These are phyloP conservation scores for Fraxinus excelsior DNA, from an alignment of 257 asterid species.

Conservation along the genomic window DNA sequence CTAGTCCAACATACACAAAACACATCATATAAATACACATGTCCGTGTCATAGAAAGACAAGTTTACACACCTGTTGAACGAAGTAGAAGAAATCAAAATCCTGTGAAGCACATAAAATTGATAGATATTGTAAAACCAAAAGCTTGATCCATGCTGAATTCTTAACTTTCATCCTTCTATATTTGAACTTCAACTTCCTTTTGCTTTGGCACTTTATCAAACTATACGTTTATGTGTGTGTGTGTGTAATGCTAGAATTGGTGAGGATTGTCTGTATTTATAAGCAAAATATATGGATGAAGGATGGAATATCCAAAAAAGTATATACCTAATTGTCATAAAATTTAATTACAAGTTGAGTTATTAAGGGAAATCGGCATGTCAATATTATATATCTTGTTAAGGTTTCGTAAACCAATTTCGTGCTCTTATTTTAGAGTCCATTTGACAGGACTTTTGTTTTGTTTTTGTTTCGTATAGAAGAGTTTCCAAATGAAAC, in stretches of 20 bases:
- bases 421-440: background rate
- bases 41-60: too few species aligned
- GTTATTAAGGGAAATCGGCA: background rate
- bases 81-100: constrained; percentile 75
- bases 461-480: background rate
- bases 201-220: background rate
- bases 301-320: background rate
- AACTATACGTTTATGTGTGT: background rate
- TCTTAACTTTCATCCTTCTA: constrained; percentile 16
- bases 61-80: constrained; percentile 56
- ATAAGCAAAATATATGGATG: constrained; percentile 7
- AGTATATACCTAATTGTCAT: background rate
- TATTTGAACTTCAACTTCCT: background rate
- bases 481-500: background rate
- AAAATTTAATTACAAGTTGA: constrained; percentile 1
- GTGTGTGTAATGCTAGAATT: constrained; percentile 5
- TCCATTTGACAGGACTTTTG: too few species aligned
- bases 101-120: constrained; percentile 40
- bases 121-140: constrained; percentile 34
- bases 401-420: background rate
- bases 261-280: constrained; percentile 10
- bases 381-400: background rate
- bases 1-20: too few species aligned
- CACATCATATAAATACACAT: too few species aligned
- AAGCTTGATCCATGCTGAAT: constrained; percentile 28